Base-by-base conservation (phyloP, 2,329 filamentous ascomycete species). In the Cryphonectria naterciae region DNA sequence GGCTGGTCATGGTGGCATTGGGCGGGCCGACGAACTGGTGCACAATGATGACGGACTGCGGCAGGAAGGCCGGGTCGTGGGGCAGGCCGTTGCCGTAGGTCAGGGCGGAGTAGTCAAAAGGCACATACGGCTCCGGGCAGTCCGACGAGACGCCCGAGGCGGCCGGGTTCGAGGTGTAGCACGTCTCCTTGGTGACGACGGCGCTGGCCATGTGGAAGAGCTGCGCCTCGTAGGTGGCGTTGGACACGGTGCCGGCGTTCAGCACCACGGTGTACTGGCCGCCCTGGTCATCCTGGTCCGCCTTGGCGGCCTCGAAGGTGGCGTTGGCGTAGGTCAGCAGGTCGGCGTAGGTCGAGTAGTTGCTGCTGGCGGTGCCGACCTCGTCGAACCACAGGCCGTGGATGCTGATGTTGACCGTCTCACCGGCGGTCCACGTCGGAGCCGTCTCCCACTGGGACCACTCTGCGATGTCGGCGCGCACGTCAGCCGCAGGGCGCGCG, bases 211-310 rank as follows among this genome's bases (percentile, higher is more conserved):
- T 65, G 43, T 17, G 28, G 65, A 73, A 74, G 32, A 74, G 67
- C 83, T 84, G 68, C 78, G 80, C 70, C 82, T 83, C 69, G 80
- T 80, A 43, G 81, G 81, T 69, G 80, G 81, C 60, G 46, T 72
- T 65, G n/a, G 62, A 22, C 11, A 71, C 68, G 54, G 67, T 25
- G 17, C 73, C 73, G 2, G 70, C 64, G 69, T 74, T 74, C 43
- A 74, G 69, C 41, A 74, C 66, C 28, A 74, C 71, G 39, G 64
- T 68, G 67, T 73, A 74, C 43, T 11, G n/a, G 41, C 41, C 41
- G 8, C 46, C 15, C 25, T 39, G 10, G 66, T 41, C 39, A 19
- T 46, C 52, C 60, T 65, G 68, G n/a, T 56, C 43, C 35, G 35
- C 13, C 13, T 35, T 35, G 35, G 41, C 65, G 35, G 62, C 67